Percentiles rank a stretch among this genome's conserved stretches.
phyloP scores from a whole-genome alignment of 495 filamentous ascomycete species.

The Neurospora sp. region DNA sequence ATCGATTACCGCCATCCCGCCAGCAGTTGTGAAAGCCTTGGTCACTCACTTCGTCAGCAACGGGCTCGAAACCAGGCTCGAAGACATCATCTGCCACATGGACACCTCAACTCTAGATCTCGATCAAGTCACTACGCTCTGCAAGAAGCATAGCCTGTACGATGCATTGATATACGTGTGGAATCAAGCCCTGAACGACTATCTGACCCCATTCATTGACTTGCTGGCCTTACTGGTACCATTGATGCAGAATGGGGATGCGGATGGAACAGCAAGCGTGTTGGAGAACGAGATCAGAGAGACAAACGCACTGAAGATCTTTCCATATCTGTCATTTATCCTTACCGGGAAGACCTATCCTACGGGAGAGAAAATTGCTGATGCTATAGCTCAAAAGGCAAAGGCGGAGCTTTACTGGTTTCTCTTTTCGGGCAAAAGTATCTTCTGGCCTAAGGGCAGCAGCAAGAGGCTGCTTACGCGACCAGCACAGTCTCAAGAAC shows the following conservation, averaged over 20 bases:
- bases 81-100: constrained; percentile 90
- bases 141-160: constrained; percentile 82
- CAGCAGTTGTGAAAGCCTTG: constrained; percentile 74
- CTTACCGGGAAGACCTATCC: constrained; percentile 87
- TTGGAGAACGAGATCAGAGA: constrained; percentile 41
- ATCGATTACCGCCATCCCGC: constrained; percentile 65
- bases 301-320: constrained; percentile 78
- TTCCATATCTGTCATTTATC: constrained; percentile 89
- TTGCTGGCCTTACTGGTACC: constrained; percentile 63
- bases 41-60: constrained; percentile 67
- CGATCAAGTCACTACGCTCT: constrained; percentile 82
- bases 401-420: constrained; percentile 88
- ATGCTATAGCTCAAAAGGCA: constrained; percentile 57
- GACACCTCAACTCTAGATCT: constrained; percentile 87
- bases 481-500: constrained; percentile 40
- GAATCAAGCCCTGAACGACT: constrained; percentile 83
- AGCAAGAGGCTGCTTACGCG: constrained; percentile 43
- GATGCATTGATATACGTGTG: constrained; percentile 96
- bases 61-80: constrained; percentile 63
- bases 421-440: constrained; percentile 73
- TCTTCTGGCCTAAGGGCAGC: constrained; percentile 51
- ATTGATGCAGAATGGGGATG: constrained; percentile 40
- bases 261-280: constrained; percentile 27
- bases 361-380: constrained; percentile 62
- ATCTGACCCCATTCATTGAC: constrained; percentile 81